Evolutionary conservation across 225 moss, liverwort and hornwort genomes (phyloP).

Genomic region (Asterella californica): DNA sequence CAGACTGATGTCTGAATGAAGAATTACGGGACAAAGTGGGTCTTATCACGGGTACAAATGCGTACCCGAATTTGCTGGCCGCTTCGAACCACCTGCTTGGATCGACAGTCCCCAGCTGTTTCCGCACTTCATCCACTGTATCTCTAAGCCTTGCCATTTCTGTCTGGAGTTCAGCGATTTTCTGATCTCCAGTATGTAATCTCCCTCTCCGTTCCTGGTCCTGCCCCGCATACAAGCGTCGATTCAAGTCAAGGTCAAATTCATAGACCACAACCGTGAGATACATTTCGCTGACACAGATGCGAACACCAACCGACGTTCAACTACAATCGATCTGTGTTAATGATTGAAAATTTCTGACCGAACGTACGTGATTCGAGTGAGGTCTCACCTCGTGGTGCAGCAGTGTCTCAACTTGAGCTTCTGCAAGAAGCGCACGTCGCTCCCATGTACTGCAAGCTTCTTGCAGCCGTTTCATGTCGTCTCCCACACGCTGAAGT

Average conservation of each 20-base stretch:
- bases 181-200: constrained; percentile 49
- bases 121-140: constrained; percentile 70
- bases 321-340: background rate
- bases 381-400: constrained; percentile 54
- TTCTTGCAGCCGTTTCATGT: constrained; percentile 77
- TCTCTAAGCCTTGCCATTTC: constrained; percentile 67
- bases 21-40: constrained; percentile 35
- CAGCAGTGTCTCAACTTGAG: constrained; percentile 48
- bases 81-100: constrained; percentile 85
- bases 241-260: background rate
- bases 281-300: background rate
- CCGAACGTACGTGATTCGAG: background rate
- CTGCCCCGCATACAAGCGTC: constrained; percentile 30
- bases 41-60: constrained; percentile 54
- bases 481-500: constrained; percentile 71
- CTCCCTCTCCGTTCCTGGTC: constrained; percentile 56
- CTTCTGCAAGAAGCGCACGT: constrained; percentile 77
- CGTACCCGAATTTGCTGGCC: constrained; percentile 64
- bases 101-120: constrained; percentile 56
- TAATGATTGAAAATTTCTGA: background rate
- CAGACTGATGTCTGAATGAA: constrained; percentile 35
- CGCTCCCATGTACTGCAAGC: constrained; percentile 79
- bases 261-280: background rate
- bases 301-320: background rate
- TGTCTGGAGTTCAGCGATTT: constrained; percentile 50